Evolutionary conservation across 2,329 filamentous ascomycete genomes (phyloP).

Genomic region (Sporothrix brunneoviolacea): DNA sequence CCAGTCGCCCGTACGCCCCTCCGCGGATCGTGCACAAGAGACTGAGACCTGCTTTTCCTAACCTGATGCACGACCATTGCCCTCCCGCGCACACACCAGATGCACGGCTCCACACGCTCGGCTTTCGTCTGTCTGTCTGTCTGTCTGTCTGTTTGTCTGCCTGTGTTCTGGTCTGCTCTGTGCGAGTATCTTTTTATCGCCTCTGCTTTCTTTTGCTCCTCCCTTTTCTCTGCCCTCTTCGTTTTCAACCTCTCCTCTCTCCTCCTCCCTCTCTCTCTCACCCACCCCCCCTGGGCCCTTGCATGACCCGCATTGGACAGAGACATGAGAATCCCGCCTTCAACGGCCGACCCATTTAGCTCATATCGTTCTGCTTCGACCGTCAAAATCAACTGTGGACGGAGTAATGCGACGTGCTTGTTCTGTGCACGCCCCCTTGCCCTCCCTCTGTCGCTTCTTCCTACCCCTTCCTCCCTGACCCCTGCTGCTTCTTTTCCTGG

Average conservation of each 20-base stretch:
- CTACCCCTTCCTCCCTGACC: not conserved
- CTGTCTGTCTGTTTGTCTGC: not conserved
- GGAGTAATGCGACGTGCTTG: not conserved
- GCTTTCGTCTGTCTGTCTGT: conserved; percentile 2
- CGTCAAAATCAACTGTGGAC: not conserved
- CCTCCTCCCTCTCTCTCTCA: not conserved
- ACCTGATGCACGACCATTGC: not conserved
- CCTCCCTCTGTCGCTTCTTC: not conserved
- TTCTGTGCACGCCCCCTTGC: not conserved
- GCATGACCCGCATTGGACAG: conserved; percentile 8
- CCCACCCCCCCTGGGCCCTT: conserved; percentile 5
- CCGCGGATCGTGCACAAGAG: not conserved
- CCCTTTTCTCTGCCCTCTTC: not conserved
- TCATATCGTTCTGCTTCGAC: not conserved
- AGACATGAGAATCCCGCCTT: conserved; percentile 5
- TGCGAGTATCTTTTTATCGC: not conserved
- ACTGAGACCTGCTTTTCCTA: not conserved
- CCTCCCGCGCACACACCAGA: conserved; percentile 1
- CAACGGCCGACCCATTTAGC: conserved; percentile 8
- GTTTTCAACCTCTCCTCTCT: not conserved
- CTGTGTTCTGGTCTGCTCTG: not conserved
- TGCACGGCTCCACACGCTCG: not conserved
- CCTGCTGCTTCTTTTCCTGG: not conserved
- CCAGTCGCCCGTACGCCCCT: not conserved
- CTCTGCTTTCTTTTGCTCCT: not conserved